phyloP scores from a whole-genome alignment of 2,329 filamentous ascomycete species.

The Madurella fahalii region DNA sequence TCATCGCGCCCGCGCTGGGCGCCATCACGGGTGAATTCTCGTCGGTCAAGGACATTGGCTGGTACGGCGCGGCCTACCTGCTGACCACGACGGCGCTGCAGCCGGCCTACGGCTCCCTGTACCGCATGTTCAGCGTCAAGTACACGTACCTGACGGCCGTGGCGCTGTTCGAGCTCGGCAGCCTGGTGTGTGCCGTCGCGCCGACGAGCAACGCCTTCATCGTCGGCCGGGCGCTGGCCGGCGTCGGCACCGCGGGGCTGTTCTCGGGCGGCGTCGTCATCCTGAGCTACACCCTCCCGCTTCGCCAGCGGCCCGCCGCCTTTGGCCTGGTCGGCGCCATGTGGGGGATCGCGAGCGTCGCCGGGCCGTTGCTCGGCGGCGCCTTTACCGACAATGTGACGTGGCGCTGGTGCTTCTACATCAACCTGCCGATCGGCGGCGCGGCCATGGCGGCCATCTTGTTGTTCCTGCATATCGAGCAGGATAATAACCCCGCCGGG shows the following conservation, averaged over 20 bases:
- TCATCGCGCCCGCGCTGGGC: constrained; percentile 49
- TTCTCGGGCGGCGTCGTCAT: constrained; percentile 49
- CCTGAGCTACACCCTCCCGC: constrained; percentile 46
- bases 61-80: constrained; percentile 48
- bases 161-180: constrained; percentile 32
- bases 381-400: constrained; percentile 46
- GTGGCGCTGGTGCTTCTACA: constrained; percentile 52
- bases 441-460: constrained; percentile 26
- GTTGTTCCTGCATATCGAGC: constrained; percentile 27
- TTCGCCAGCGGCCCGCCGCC: constrained; percentile 50
- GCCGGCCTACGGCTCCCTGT: constrained; percentile 47
- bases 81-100: constrained; percentile 48
- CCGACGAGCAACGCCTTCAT: constrained; percentile 47
- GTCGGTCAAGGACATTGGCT: constrained; percentile 48
- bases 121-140: constrained; percentile 49
- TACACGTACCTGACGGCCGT: constrained; percentile 39
- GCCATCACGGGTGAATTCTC: constrained; percentile 46
- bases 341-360: constrained; percentile 50
- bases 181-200: constrained; percentile 39
- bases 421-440: constrained; percentile 34
- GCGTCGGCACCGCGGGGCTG: constrained; percentile 48
- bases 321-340: constrained; percentile 53
- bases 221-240: constrained; percentile 48
- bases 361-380: constrained; percentile 48
- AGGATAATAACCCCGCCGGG: constrained; percentile 30